Conservation (phyloP, 371 early-diverging fungal species). For the Mucor irregularis region DNA sequence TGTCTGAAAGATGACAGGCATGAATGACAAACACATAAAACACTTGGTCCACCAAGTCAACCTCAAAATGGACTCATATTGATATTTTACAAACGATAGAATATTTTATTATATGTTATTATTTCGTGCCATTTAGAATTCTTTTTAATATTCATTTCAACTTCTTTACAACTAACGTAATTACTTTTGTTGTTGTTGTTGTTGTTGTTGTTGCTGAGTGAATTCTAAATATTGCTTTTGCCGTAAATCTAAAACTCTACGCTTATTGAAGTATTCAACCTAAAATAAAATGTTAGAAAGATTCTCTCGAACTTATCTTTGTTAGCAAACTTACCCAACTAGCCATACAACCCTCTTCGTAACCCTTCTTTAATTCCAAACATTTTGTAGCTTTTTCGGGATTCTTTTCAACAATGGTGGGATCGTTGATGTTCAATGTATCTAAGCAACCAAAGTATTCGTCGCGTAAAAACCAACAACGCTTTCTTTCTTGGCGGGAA, state of each 20-base stretch:
- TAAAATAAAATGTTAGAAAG: not conserved
- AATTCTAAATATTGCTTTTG: conserved; percentile 51
- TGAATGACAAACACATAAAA: too few species aligned
- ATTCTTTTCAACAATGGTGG: conserved; percentile 47
- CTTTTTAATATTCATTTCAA: too few species aligned
- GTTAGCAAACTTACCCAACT: conserved; percentile 44
- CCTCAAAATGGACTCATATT: too few species aligned
- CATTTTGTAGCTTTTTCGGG: conserved; percentile 45
- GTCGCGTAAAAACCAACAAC: conserved; percentile 60
- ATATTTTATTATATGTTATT: not conserved
- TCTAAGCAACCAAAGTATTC: conserved; percentile 59
- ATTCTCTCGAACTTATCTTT: too few species aligned
- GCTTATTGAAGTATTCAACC: conserved; percentile 58
- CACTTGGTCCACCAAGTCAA: too few species aligned
- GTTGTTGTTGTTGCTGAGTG: conserved; percentile 39
- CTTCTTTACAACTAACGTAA: too few species aligned
- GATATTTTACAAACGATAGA: not conserved
- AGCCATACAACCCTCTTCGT: conserved; percentile 52
- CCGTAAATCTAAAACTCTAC: conserved; percentile 48
- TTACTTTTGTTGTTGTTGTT: not conserved
- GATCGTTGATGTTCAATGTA: conserved; percentile 45
- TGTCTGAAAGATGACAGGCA: too few species aligned
- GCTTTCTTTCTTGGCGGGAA: conserved; percentile 54
- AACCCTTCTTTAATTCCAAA: conserved; percentile 41
- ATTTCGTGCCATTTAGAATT: too few species aligned